phyloP scores from a whole-genome alignment of 1,284 basidiomycete genomes.

The Moesziomyces antarcticus region DNA sequence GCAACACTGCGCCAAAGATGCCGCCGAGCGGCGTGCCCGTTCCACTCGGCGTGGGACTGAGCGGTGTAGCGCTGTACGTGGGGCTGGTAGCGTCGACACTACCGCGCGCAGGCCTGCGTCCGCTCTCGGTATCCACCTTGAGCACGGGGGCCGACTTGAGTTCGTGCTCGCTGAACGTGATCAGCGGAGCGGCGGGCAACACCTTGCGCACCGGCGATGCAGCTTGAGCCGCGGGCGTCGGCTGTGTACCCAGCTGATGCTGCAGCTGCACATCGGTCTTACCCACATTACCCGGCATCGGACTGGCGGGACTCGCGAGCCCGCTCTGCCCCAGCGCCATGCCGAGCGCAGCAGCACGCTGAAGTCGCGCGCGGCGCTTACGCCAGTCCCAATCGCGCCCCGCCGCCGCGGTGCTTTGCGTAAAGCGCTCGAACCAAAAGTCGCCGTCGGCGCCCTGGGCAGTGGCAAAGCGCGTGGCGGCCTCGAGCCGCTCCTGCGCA shows the following conservation, averaged over 20 bases:
- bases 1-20: slow-evolving; percentile 15
- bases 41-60: slow-evolving; percentile 24
- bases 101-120: not conserved
- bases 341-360: slow-evolving; percentile 35
- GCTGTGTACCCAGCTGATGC: slow-evolving; percentile 1
- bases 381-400: slow-evolving; percentile 66
- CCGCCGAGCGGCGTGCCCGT: slow-evolving; percentile 27
- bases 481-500: slow-evolving; percentile 58
- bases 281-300: slow-evolving; percentile 20
- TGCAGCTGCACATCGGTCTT: slow-evolving; percentile 43
- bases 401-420: slow-evolving; percentile 61
- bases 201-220: slow-evolving; percentile 13
- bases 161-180: slow-evolving; percentile 37
- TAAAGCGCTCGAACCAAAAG: slow-evolving; percentile 66
- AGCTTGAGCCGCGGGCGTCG: slow-evolving; percentile 7
- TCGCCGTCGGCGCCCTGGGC: slow-evolving; percentile 15
- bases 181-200: slow-evolving; percentile 29
- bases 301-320: not conserved
- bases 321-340: slow-evolving; percentile 28
- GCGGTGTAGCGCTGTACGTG: slow-evolving; percentile 3
- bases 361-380: slow-evolving; percentile 36
- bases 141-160: slow-evolving; percentile 11
- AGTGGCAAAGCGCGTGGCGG: slow-evolving; percentile 30
- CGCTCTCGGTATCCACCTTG: slow-evolving; percentile 27
- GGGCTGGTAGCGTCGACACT: not conserved